Evolutionary conservation across 1,139 yeast species (phyloP).

Genomic region (Waltiozyma sp.): DNA sequence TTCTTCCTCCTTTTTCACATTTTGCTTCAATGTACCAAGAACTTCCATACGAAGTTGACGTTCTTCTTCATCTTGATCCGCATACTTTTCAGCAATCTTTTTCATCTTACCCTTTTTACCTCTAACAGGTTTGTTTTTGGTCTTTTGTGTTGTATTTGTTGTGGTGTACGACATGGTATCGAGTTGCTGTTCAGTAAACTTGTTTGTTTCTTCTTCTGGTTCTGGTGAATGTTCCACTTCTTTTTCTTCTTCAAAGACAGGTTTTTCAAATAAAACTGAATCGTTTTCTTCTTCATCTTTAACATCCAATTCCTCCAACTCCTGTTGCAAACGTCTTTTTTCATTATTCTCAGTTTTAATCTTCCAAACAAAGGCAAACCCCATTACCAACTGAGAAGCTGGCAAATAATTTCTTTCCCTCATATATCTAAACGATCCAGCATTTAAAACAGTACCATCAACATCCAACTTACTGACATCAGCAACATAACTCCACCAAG

Average conservation of each 20-base stretch:
- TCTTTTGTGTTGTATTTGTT: slow-evolving; percentile 9
- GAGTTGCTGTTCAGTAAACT: slow-evolving; percentile 1
- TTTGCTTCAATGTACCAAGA: slow-evolving; percentile 63
- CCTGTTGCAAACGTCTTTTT: slow-evolving; percentile 10
- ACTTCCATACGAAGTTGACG: slow-evolving; percentile 62
- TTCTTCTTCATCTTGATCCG: slow-evolving; percentile 89
- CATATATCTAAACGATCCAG: slow-evolving; percentile 50
- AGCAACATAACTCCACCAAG: slow-evolving; percentile 69
- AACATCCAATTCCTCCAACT: slow-evolving; percentile 5
- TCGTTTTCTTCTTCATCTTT: slow-evolving; percentile 1
- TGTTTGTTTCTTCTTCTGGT: too few species aligned
- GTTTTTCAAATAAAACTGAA: slow-evolving; percentile 3
- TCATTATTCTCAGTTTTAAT: slow-evolving; percentile 25
- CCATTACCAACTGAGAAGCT: slow-evolving; percentile 82
- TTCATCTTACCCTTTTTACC: slow-evolving; percentile 80
- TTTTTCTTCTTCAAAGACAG: slow-evolving; percentile 5
- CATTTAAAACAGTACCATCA: slow-evolving; percentile 49
- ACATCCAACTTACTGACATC: slow-evolving; percentile 60
- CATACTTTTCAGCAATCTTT: slow-evolving; percentile 74
- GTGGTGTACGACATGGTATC: slow-evolving; percentile 5
- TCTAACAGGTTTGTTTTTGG: slow-evolving; percentile 37
- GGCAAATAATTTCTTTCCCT: slow-evolving; percentile 56
- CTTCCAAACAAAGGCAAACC: slow-evolving; percentile 72
- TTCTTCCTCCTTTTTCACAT: slow-evolving; percentile 25
- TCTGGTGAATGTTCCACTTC: slow-evolving; percentile 1